phyloP scores from a whole-genome alignment of 2,329 filamentous ascomycete species.

The Monosporascus cannonballus region DNA sequence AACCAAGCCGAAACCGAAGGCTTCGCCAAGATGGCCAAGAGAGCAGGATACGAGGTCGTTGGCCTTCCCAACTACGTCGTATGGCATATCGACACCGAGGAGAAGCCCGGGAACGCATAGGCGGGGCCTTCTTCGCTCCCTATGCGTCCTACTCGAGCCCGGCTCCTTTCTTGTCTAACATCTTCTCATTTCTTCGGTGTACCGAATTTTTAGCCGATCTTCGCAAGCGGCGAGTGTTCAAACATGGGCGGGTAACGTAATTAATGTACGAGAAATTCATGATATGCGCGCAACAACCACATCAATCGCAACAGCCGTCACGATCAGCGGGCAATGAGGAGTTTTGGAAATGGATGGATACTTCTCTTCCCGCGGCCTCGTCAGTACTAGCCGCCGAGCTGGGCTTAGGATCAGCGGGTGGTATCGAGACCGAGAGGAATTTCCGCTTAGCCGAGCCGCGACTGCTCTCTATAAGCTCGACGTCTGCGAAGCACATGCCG shows the following conservation, averaged over 20 bases:
- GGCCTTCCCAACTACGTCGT: constrained; percentile 96
- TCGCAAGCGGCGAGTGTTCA: constrained; percentile 15
- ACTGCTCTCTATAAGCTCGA: not conserved
- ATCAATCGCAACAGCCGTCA: constrained; percentile 16
- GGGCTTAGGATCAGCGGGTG: constrained; percentile 5
- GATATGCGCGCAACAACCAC: constrained; percentile 17
- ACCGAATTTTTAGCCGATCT: constrained; percentile 15
- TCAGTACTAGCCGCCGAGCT: constrained; percentile 10
- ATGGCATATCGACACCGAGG: constrained; percentile 96
- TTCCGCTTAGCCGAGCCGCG: not conserved
- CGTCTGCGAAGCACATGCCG: not conserved
- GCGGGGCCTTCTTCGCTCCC: constrained; percentile 4
- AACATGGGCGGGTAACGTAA: constrained; percentile 22
- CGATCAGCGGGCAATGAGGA: constrained; percentile 20
- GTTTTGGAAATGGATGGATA: constrained; percentile 19
- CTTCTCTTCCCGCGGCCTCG: constrained; percentile 12
- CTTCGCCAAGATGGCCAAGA: constrained; percentile 97
- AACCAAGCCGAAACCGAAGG: constrained; percentile 99
- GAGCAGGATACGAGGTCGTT: constrained; percentile 86
- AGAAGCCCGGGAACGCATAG: constrained; percentile 77
- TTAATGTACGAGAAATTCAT: constrained; percentile 24
- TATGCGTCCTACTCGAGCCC: constrained; percentile 2
- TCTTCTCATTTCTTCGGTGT: constrained; percentile 19
- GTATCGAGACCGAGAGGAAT: not conserved
- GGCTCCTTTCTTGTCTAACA: constrained; percentile 16